A percentile compares a stretch with the other conserved stretches of the same genome.
Conservation (phyloP, 176 grass and related monocot genomes). For the Hordeum marinum region DNA sequence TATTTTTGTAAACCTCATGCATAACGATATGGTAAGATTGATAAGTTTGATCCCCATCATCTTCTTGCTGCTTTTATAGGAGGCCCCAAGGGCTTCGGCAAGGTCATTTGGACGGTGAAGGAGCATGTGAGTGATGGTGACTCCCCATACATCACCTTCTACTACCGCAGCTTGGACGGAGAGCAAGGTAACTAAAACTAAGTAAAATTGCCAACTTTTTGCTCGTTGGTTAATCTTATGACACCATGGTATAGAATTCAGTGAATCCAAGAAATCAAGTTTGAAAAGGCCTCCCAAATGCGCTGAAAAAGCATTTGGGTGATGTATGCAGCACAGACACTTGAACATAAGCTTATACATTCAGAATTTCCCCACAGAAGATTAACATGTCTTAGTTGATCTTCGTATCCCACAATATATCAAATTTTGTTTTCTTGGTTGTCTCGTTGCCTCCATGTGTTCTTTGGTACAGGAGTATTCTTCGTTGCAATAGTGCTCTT, state of each 20-base stretch:
- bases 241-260: background rate
- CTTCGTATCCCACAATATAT: background rate
- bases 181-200: slow-evolving; percentile 1
- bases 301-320: background rate
- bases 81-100: background rate
- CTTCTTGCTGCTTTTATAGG: background rate
- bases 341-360: background rate
- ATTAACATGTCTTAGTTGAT: background rate
- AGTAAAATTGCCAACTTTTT: background rate
- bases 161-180: background rate
- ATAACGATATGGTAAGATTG: background rate
- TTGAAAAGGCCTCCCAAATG: background rate
- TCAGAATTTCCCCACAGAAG: background rate
- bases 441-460: no score
- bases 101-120: slow-evolving; percentile 1
- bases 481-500: no score
- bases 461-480: no score
- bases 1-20: background rate
- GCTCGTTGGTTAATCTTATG: background rate
- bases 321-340: background rate
- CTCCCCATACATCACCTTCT: background rate
- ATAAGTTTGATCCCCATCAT: background rate
- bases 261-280: background rate
- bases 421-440: background rate
- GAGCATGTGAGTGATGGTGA: background rate